phyloP scores from a whole-genome alignment of 2,329 filamentous ascomycete species.

The Lecanosticta acicola region DNA sequence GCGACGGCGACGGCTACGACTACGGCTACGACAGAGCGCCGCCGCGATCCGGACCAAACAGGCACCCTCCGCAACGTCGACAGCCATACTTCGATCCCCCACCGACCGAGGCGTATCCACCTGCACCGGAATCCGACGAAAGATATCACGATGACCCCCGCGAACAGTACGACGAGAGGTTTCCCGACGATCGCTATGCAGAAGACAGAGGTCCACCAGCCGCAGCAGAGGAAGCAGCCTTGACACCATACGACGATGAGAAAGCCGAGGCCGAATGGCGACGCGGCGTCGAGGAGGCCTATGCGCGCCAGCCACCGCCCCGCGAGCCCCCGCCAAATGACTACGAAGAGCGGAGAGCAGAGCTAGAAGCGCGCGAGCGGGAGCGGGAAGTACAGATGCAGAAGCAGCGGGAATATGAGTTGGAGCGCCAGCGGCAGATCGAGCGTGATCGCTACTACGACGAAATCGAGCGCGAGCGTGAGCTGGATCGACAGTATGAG shows the following conservation, averaged over 20 bases:
- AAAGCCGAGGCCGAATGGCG: conserved; percentile 26
- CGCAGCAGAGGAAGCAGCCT: conserved; percentile 10
- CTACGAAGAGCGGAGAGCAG: not conserved
- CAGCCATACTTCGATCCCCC: conserved; percentile 9
- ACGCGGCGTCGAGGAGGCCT: conserved; percentile 10
- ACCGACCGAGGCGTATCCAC: conserved; percentile 1
- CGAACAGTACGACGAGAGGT: not conserved
- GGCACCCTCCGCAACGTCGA: not conserved
- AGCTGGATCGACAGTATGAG: conserved; percentile 8
- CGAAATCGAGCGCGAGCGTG: conserved; percentile 13
- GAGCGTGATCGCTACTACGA: conserved; percentile 12
- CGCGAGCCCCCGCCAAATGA: conserved; percentile 9
- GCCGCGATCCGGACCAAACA: not conserved
- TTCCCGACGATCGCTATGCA: conserved; percentile 4
- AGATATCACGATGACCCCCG: not conserved
- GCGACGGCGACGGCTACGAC: not conserved
- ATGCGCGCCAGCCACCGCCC: conserved; percentile 8
- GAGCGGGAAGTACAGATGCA: conserved; percentile 7
- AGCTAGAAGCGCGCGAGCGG: conserved; percentile 1
- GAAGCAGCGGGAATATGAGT: not conserved
- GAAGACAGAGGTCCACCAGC: conserved; percentile 10
- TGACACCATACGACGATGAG: conserved; percentile 25
- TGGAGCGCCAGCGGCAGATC: conserved; percentile 3
- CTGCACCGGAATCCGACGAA: not conserved
- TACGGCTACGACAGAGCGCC: not conserved